Conservation (phyloP, 129 eudicot species). For the Arctium lappa region DNA sequence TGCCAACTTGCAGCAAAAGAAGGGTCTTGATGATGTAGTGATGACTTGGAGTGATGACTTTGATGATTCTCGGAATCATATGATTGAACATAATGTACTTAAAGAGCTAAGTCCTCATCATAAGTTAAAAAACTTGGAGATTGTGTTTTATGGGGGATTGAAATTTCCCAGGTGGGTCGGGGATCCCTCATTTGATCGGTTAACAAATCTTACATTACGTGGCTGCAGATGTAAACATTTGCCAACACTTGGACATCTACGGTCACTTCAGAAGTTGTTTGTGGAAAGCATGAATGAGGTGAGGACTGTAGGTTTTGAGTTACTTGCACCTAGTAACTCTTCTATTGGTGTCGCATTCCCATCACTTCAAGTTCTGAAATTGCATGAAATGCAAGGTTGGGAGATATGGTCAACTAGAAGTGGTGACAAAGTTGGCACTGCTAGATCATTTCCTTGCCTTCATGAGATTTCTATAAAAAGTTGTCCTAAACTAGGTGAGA, state of each 20-base stretch:
- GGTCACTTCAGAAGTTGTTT: slow-evolving; percentile 26
- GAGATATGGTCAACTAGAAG: slow-evolving; percentile 17
- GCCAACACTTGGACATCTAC: slow-evolving; percentile 45
- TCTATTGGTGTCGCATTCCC: slow-evolving; percentile 21
- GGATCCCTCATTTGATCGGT: slow-evolving; percentile 24
- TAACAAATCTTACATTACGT: slow-evolving; percentile 26
- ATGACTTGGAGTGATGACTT: slow-evolving; percentile 34
- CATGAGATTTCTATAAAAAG: background rate
- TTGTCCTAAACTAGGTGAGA: background rate
- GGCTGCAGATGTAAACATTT: slow-evolving; percentile 35
- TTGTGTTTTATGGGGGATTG: slow-evolving; percentile 27
- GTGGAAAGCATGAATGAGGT: slow-evolving; percentile 27
- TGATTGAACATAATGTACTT: slow-evolving; percentile 28
- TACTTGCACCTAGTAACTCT: slow-evolving; percentile 9
- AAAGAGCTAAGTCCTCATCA: slow-evolving; percentile 31
- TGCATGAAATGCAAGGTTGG: slow-evolving; percentile 9
- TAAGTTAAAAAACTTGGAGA: slow-evolving; percentile 23
- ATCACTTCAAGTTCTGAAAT: slow-evolving; percentile 18
- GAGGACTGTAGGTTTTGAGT: slow-evolving; percentile 30
- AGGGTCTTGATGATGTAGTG: slow-evolving; percentile 13
- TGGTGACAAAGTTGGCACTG: background rate
- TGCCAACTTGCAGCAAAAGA: slow-evolving; percentile 29
- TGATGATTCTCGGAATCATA: slow-evolving; percentile 13
- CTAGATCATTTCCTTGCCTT: slow-evolving; percentile 2
- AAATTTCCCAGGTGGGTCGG: slow-evolving; percentile 53